Conservation (phyloP, 2,329 filamentous ascomycete species). For the Hypomyces perniciosus region DNA sequence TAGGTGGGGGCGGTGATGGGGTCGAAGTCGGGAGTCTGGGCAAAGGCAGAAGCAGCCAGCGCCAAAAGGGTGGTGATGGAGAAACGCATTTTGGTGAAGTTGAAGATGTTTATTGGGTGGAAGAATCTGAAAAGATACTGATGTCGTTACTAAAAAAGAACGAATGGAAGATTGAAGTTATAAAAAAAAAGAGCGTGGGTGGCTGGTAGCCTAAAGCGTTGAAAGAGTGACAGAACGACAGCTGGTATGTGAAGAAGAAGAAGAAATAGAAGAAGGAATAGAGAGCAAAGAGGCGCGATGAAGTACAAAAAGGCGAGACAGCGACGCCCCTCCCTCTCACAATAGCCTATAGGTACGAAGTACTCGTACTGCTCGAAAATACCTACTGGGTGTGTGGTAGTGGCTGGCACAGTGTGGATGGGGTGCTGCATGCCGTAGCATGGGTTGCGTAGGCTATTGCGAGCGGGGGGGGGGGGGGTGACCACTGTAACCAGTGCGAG, state of each 20-base stretch:
- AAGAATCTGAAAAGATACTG: no score
- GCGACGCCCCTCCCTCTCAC: no score
- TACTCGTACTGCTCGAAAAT: no score
- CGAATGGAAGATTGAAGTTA: slow-evolving; percentile 6
- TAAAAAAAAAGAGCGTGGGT: slow-evolving; percentile 26
- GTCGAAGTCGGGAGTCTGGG: slow-evolving; percentile 53
- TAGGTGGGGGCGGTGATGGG: slow-evolving; percentile 42
- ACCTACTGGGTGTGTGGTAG: no score
- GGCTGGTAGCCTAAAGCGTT: slow-evolving; percentile 22
- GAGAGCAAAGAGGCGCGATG: slow-evolving; percentile 6
- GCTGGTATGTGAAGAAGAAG: slow-evolving; percentile 19
- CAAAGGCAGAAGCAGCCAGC: slow-evolving; percentile 44
- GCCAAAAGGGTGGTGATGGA: slow-evolving; percentile 45
- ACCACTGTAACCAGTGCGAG: no score
- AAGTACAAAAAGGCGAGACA: background rate
- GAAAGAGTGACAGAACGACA: slow-evolving; percentile 24
- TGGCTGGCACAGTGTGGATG: no score
- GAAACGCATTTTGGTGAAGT: slow-evolving; percentile 48
- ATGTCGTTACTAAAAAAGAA: slow-evolving; percentile 12
- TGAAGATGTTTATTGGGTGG: background rate
- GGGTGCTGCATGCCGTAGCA: no score
- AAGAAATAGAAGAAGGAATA: slow-evolving; percentile 10
- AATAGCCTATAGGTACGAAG: no score
- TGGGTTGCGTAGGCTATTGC: no score
- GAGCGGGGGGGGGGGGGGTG: no score